Evolutionary conservation across 2,329 filamentous ascomycete species (phyloP), one percentile per base, ranked within the genome.

Genomic region (Dryadomyces quercivorus): DNA sequence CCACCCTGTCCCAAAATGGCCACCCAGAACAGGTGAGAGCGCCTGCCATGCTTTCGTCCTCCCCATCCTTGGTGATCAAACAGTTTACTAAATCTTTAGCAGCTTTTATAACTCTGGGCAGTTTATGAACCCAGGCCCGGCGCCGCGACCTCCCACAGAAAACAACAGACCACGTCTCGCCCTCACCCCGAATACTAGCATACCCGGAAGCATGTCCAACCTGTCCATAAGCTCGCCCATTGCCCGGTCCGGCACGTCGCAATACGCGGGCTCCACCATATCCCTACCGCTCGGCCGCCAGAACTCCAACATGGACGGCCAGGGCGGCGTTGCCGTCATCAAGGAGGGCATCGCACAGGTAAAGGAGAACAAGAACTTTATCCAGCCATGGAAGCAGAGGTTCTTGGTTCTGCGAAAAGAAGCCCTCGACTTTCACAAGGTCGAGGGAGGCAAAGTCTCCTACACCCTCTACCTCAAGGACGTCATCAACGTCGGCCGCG

Each of bases 71-170:
- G 3, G 10, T 26, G 13, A 16, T 48, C 12, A 13, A 31, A 10
- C 12, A 4, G 16, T 16, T 2, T 10, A 31, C 22, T 48, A 26
- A 48, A 22, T 31, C 7, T 16, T 22, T 10, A 5, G 20, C 5
- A 15, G 12, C 18, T 44, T 18, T 44, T 20, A 82, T 65, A 71
- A 77, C 45, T 72, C 74, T 60, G 79, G 76, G 63, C 80, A 83
- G 69, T 97, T 97, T 74, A 94, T 97, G 87, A 97, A 97, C 70
- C 90, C 93, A 59, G 90, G 93, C 60, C 92, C 93, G 63, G 92
- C 93, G 61, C 93, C 93, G 61, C 85, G 87, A 64, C 92, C 93
- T 58, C 93, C 92, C 20, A 84, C 80, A 57, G 88, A 93, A 13
- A 40, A 16, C 65, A 40, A 16, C 65, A 82, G 88, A 63, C 88